A percentile compares a stretch with the other conserved stretches of the same genome.
These are phyloP conservation scores for Rhizophagus prolifer DNA, from an alignment of 192 early-diverging fungal species.

Conservation along the genomic window DNA sequence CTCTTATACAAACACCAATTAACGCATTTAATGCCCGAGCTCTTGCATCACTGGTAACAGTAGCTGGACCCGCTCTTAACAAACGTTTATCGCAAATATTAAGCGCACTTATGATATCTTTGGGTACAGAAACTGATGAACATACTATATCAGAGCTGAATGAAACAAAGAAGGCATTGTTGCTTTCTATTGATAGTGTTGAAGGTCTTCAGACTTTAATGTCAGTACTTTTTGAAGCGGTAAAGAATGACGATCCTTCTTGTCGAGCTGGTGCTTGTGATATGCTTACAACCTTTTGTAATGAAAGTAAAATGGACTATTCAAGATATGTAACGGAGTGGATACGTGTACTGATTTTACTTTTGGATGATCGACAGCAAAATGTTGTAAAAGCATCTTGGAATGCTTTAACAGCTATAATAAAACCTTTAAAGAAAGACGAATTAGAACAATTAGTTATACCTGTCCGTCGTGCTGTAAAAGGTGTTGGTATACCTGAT, in stretches of 20 bases:
- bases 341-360: constrained; percentile 72
- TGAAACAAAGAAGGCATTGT: constrained; percentile 70
- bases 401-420: constrained; percentile 77
- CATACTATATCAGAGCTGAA: constrained; percentile 65
- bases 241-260: constrained; percentile 55
- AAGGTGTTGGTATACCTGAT: constrained; percentile 51
- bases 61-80: constrained; percentile 85
- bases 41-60: constrained; percentile 83
- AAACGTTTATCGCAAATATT: constrained; percentile 80
- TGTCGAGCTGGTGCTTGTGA: constrained; percentile 62
- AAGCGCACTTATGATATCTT: constrained; percentile 75
- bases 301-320: constrained; percentile 57
- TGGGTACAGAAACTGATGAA: constrained; percentile 65
- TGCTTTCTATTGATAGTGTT: constrained; percentile 76
- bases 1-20: constrained; percentile 84
- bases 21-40: constrained; percentile 91
- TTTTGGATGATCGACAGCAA: constrained; percentile 61
- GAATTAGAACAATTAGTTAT: constrained; percentile 80
- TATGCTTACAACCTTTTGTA: constrained; percentile 64
- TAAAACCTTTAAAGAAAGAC: constrained; percentile 84
- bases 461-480: constrained; percentile 66
- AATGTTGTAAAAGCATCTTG: constrained; percentile 71
- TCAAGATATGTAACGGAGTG: constrained; percentile 75
- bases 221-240: constrained; percentile 72
- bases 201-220: constrained; percentile 81